These are phyloP conservation scores for Huntiella decipiens DNA, from an alignment of 2,329 filamentous ascomycete genomes.

Conservation along the genomic window DNA sequence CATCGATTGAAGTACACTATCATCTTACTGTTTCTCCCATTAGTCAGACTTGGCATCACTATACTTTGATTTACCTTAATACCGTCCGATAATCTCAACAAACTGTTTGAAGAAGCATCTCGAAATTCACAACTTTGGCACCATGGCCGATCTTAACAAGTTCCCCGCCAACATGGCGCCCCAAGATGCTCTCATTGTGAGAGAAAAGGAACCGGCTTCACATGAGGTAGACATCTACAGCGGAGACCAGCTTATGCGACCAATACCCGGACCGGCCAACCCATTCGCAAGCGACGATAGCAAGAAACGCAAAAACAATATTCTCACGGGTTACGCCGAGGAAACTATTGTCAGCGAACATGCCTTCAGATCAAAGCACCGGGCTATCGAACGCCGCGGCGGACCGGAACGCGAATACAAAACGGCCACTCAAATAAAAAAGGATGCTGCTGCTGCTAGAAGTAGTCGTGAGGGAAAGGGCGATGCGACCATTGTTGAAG, in stretches of 20 bases:
- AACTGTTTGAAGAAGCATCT: too few species aligned
- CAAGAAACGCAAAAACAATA: slow-evolving; percentile 51
- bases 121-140: slow-evolving; percentile 11
- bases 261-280: slow-evolving; percentile 50
- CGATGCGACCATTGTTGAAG: slow-evolving; percentile 65
- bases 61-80: background rate
- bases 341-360: slow-evolving; percentile 82
- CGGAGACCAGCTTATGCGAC: slow-evolving; percentile 51
- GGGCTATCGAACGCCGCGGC: slow-evolving; percentile 54
- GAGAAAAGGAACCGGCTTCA: slow-evolving; percentile 32
- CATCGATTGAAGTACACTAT: background rate
- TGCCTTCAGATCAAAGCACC: slow-evolving; percentile 73
- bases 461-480: slow-evolving; percentile 73
- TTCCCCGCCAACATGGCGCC: slow-evolving; percentile 49
- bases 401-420: slow-evolving; percentile 37
- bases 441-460: slow-evolving; percentile 46
- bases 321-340: slow-evolving; percentile 69
- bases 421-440: slow-evolving; percentile 42
- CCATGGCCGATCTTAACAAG: slow-evolving; percentile 41
- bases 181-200: slow-evolving; percentile 40
- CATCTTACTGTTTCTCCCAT: background rate
- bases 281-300: slow-evolving; percentile 48
- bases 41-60: background rate
- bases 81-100: too few species aligned
- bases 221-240: slow-evolving; percentile 46